Evolutionary conservation across 1,284 basidiomycete genomes (phyloP).

Genomic region (Lentinula novae-zelandiae): DNA sequence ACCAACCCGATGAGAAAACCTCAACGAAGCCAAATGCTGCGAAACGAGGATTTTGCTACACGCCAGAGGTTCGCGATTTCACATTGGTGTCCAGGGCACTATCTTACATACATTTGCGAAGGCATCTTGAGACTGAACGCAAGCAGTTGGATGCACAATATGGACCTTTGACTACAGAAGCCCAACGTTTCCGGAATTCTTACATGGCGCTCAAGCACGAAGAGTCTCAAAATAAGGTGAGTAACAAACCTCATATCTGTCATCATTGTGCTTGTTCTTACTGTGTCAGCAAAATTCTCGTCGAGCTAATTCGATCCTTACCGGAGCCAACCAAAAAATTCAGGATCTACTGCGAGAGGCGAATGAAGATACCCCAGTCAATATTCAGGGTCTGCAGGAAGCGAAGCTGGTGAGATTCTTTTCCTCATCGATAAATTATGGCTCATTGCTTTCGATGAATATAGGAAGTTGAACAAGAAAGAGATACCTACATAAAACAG

Average conservation of each 20-base stretch:
- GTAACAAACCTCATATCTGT: neutral
- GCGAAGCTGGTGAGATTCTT: conserved; percentile 33
- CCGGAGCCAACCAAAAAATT: conserved; percentile 26
- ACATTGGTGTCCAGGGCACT: neutral
- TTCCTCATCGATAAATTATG: neutral
- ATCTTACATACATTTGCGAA: conserved; percentile 8
- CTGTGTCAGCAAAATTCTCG: conserved; percentile 24
- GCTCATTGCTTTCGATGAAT: neutral
- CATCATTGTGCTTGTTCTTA: neutral
- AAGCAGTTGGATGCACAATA: conserved; percentile 19
- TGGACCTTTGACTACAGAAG: conserved; percentile 13
- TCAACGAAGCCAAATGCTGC: conserved; percentile 4
- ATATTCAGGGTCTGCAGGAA: conserved; percentile 63
- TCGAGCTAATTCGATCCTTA: conserved; percentile 19
- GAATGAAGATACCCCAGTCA: conserved; percentile 72
- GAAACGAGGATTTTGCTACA: conserved; percentile 5
- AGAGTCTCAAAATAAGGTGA: conserved; percentile 15
- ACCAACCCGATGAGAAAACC: conserved; percentile 31
- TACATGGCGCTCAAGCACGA: conserved; percentile 20
- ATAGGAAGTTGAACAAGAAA: conserved; percentile 57
- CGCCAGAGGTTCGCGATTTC: conserved; percentile 22
- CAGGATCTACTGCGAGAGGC: conserved; percentile 45
- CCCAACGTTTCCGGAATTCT: conserved; percentile 13
- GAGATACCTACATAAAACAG: conserved; percentile 44
- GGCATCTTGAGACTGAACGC: conserved; percentile 21